Evolutionary conservation across 1,139 yeast species (phyloP).

Genomic region (Kurtzmaniella quercitrusa): DNA sequence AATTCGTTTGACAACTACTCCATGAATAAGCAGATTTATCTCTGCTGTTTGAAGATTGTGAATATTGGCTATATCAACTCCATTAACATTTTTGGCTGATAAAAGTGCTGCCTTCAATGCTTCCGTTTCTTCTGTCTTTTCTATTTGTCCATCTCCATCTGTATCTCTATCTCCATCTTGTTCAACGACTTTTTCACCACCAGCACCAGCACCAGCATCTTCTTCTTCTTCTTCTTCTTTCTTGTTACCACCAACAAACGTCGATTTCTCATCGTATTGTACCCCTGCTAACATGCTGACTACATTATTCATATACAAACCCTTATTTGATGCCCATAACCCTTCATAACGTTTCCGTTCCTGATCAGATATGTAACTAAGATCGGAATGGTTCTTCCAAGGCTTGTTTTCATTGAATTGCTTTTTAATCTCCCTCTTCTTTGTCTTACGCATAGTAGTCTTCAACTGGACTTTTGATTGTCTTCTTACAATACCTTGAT

Average conservation of each 20-base stretch:
- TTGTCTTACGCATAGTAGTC: conserved; percentile 66
- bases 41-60: conserved; percentile 32
- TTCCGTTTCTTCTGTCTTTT: conserved; percentile 18
- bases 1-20: conserved; percentile 67
- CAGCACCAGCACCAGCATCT: too few relatives aligned
- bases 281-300: conserved; percentile 34
- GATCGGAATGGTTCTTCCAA: conserved; percentile 82
- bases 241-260: conserved; percentile 5
- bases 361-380: conserved; percentile 55
- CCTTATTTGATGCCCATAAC: conserved; percentile 86
- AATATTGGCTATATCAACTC: conserved; percentile 21
- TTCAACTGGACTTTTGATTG: conserved; percentile 42
- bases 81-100: conserved; percentile 18
- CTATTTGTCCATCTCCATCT: conserved; percentile 13
- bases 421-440: conserved; percentile 35
- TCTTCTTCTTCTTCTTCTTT: conserved; percentile 9
- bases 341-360: conserved; percentile 91
- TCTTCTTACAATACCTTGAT: conserved; percentile 8
- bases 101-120: conserved; percentile 29
- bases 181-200: too few relatives aligned
- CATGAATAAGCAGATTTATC: conserved; percentile 46
- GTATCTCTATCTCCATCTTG: conserved; percentile 11
- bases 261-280: conserved; percentile 18
- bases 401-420: conserved; percentile 87
- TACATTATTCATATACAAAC: conserved; percentile 49